Base-by-base conservation (phyloP, 306 rosid species). In the Psophocarpus tetragonolobus region DNA sequence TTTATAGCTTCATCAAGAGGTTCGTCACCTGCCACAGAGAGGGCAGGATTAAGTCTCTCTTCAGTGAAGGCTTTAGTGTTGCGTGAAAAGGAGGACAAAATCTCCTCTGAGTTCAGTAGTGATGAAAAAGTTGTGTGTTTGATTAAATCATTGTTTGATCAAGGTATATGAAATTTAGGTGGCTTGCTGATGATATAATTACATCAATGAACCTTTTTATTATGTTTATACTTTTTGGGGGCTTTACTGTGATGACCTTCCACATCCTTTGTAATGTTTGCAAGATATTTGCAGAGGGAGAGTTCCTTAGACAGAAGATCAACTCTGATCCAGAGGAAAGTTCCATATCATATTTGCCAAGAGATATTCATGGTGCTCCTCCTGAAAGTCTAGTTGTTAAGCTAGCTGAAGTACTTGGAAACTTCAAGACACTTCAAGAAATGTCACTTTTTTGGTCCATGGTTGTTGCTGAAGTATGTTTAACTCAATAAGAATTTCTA, bases 311-410 rank as follows among this genome's bases (percentile, higher is more conserved):
- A 65, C 85, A 94, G 81, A 87, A 81, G 84, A 78, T 86, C 56
- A 78, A 65, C 86, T 77, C 86, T 68, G 82, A 77, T 61, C 71
- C 78, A 6, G 90, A 88, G 68, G 90, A 80, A 75, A 80, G 79
- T 51, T 70, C 82, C 21, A 8, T 63, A 45, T 77, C 92, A 77
- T 86, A 84, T 73, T 85, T 91, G 68, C 82, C 87, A 18, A 91
- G 85, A 87, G 99, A 92, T 81, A 85, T 92, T 82, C 98, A 92
- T 48, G 96, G 99, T 81, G 88, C 99, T 76, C 99, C 99, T 82
- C 88, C 89, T 38, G 93, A 91, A 76, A 91, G 97, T 88, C 87
- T 96, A 21, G 81, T 92, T 81, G 97, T 88, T 77, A 92, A 92
- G 87, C 84, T 96, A 57, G 97, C 98, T 73, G 98, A 91, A 92